Evolutionary conservation across 2,329 filamentous ascomycete genomes (phyloP).

Genomic region (Fusarium sp.): DNA sequence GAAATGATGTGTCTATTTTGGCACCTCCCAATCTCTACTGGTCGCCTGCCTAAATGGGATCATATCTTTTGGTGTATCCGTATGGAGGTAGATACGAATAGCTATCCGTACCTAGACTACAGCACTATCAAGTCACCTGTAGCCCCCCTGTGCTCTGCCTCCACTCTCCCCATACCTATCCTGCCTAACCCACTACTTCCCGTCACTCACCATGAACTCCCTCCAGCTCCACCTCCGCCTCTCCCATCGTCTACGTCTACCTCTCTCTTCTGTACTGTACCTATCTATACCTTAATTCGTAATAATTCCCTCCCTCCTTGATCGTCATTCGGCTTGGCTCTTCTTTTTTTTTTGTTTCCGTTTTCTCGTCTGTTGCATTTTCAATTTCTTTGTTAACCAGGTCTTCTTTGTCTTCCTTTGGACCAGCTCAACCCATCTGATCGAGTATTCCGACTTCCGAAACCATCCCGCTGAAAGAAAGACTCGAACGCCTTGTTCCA

Average conservation of each 20-base stretch:
- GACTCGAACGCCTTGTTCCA: slow-evolving; percentile 34
- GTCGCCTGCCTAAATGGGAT: slow-evolving; percentile 31
- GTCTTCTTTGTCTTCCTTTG: slow-evolving; percentile 17
- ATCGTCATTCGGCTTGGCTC: slow-evolving; percentile 13
- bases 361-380: slow-evolving; percentile 25
- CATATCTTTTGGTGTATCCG: slow-evolving; percentile 3
- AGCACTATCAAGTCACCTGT: slow-evolving; percentile 22
- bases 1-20: slow-evolving; percentile 20
- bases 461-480: slow-evolving; percentile 13
- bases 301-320: slow-evolving; percentile 36
- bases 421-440: slow-evolving; percentile 11
- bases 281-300: slow-evolving; percentile 33
- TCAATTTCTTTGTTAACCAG: slow-evolving; percentile 12
- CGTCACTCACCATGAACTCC: too few species aligned
- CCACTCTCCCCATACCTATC: slow-evolving; percentile 28
- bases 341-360: slow-evolving; percentile 14
- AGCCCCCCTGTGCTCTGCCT: slow-evolving; percentile 20
- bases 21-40: slow-evolving; percentile 1
- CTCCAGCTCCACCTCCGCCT: slow-evolving; percentile 5
- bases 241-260: not conserved
- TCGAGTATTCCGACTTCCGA: slow-evolving; percentile 27
- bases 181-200: slow-evolving; percentile 19
- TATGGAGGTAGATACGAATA: too few species aligned
- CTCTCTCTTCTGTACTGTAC: slow-evolving; percentile 22
- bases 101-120: not conserved